Base-by-base conservation (phyloP, 2,329 filamentous ascomycete species). In the Fusarium miscanthi region DNA sequence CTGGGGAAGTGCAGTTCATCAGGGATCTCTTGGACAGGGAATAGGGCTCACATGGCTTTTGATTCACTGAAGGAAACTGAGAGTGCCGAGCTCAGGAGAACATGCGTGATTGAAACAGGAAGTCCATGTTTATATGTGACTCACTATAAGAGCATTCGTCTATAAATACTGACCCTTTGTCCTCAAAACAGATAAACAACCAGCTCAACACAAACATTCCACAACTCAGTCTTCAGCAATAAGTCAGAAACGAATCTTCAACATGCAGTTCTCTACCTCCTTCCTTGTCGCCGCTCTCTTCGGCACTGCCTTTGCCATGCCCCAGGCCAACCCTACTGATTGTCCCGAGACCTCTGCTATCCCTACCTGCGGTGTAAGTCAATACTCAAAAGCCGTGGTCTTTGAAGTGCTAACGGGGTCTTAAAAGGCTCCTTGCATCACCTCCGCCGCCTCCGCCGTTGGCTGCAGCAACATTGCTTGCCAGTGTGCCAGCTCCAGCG, bases 331-430 rank as follows among this genome's bases (percentile, higher is more conserved):
- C 8, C 43, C 53, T 19, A 71, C 70, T 27, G 70, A 63, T 13
- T 74, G 72, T 30, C 60, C 68, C 16, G 7, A 59, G 56, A 74
- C 71, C n/a, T 74, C 72, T 31, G 72, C 72, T 21, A 72, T 74
- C 35, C 72, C 72, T 9, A 63, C 68, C n/a, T 74, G 72, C 8
- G 72, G 72, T 57, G 72, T 74, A 58, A 59, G 71, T 57, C 8
- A 23, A 37, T 2, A 12, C 13, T 10, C 3, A 13, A 19, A 8
- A 19, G n/a, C 13, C 1, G 8, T 30, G 3, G 13, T 6, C 17
- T 19, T 6, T 38, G 13, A 6, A 19, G 3, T 48, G 13, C 64
- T 74, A 21, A 74, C 21, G 3, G 6, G 17, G 17, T 23, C 23
- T 19, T 0, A 0, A 3, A 38, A 74, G 72, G 71, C 61, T 19